These are phyloP conservation scores for Kodamaea kaohsiungensis DNA, from an alignment of 805 yeast species.

Conservation along the genomic window DNA sequence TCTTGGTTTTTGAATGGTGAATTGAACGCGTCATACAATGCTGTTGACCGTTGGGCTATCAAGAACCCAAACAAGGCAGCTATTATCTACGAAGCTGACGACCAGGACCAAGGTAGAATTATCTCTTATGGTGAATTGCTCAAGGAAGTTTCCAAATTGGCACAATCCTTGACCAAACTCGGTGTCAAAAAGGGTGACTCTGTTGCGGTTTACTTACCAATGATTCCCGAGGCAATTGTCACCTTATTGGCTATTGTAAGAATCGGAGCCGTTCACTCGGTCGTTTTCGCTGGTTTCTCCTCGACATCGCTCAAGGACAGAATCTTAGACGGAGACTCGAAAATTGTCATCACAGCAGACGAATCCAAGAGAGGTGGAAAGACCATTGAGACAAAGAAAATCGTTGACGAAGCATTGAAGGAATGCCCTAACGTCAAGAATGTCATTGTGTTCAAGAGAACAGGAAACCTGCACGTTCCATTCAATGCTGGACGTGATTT, in stretches of 20 bases:
- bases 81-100: conserved; percentile 92
- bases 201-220: conserved; percentile 94
- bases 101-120: conserved; percentile 66
- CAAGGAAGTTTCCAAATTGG: conserved; percentile 80
- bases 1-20: conserved; percentile 91
- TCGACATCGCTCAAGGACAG: conserved; percentile 92
- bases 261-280: conserved; percentile 95
- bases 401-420: conserved; percentile 91
- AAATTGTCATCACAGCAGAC: conserved; percentile 89
- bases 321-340: conserved; percentile 81
- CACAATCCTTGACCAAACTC: conserved; percentile 77
- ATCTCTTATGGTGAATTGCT: conserved; percentile 87
- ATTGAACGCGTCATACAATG: conserved; percentile 89
- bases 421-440: conserved; percentile 74
- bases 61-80: conserved; percentile 83
- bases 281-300: conserved; percentile 94
- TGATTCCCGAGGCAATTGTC: conserved; percentile 95
- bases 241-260: conserved; percentile 93
- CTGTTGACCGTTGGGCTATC: conserved; percentile 94
- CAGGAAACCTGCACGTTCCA: conserved; percentile 71
- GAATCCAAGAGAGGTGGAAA: conserved; percentile 97
- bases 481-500: conserved; percentile 80
- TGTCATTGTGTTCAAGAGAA: conserved; percentile 86
- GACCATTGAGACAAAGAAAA: conserved; percentile 85
- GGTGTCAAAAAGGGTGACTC: conserved; percentile 95